Evolutionary conservation across 129 eudicot species (phyloP).

Genomic region (Escallonia herrerae): DNA sequence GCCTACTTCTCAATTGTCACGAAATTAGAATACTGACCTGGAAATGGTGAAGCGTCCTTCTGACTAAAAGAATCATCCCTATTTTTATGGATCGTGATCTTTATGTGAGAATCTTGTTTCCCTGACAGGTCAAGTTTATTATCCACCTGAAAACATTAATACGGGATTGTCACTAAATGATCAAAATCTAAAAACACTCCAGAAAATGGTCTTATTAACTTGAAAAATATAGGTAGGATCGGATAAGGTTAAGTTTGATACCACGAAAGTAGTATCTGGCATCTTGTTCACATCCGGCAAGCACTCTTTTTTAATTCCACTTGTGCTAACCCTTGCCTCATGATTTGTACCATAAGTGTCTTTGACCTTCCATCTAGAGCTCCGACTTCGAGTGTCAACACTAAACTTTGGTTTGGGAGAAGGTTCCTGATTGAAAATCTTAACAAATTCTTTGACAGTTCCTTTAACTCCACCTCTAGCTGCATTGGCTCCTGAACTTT

Average conservation of each 20-base stretch:
- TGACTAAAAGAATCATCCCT: constrained; percentile 23
- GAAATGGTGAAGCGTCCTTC: constrained; percentile 33
- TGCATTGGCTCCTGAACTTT: constrained; percentile 17
- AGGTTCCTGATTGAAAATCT: constrained; percentile 49
- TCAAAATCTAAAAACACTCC: too few relatives aligned
- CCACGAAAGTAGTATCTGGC: constrained; percentile 36
- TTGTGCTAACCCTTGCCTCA: constrained; percentile 18
- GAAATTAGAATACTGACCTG: constrained; percentile 36
- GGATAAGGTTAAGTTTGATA: constrained; percentile 8
- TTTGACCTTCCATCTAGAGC: constrained; percentile 45
- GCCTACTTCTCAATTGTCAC: not conserved
- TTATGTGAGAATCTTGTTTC: constrained; percentile 19
- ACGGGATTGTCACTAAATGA: too few relatives aligned
- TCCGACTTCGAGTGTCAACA: constrained; percentile 26
- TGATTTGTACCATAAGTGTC: constrained; percentile 9
- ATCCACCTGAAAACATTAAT: constrained; percentile 25
- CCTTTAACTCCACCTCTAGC: constrained; percentile 45
- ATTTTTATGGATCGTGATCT: constrained; percentile 22
- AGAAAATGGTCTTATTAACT: not conserved
- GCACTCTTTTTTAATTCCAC: constrained; percentile 18
- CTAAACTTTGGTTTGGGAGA: constrained; percentile 32
- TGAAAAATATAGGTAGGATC: not conserved
- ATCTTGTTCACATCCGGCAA: constrained; percentile 14
- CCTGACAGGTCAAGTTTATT: constrained; percentile 19
- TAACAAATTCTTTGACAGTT: constrained; percentile 69